Conservation (phyloP, 176 grass and related monocot genomes). For the Musa acuminata region DNA sequence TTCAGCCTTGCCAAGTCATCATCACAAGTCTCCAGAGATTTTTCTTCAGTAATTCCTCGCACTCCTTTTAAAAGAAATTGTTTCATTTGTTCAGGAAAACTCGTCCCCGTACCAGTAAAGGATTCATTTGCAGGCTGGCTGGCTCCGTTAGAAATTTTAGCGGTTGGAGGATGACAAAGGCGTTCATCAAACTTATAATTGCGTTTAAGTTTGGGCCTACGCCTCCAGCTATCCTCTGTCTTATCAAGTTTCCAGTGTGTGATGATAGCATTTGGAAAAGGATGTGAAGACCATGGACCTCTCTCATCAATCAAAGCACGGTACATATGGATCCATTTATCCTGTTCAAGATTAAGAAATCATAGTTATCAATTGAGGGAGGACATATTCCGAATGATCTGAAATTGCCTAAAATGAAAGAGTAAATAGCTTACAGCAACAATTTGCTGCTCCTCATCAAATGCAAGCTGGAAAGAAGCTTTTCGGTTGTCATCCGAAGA, state of each 20-base stretch:
- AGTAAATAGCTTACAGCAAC: slow-evolving; percentile 56
- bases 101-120: slow-evolving; percentile 25
- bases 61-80: slow-evolving; percentile 79
- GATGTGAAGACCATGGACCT: slow-evolving; percentile 82
- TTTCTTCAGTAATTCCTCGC: slow-evolving; percentile 63
- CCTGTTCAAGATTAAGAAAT: slow-evolving; percentile 40
- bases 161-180: slow-evolving; percentile 56
- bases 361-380: no score
- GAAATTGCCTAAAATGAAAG: slow-evolving; percentile 17
- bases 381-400: background rate
- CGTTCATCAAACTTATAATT: slow-evolving; percentile 90
- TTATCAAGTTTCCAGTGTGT: slow-evolving; percentile 92
- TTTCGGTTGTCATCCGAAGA: slow-evolving; percentile 72
- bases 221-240: slow-evolving; percentile 89
- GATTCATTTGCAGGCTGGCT: slow-evolving; percentile 30
- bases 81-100: slow-evolving; percentile 83
- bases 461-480: slow-evolving; percentile 67
- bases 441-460: slow-evolving; percentile 93
- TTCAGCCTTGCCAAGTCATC: slow-evolving; percentile 6
- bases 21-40: slow-evolving; percentile 47
- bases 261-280: slow-evolving; percentile 70
- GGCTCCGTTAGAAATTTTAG: slow-evolving; percentile 39
- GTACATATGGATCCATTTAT: slow-evolving; percentile 93
- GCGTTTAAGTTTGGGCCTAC: slow-evolving; percentile 77
- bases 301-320: slow-evolving; percentile 86